Base-by-base conservation (phyloP, 164 flowering plant species). In the Pachysandra terminalis region DNA sequence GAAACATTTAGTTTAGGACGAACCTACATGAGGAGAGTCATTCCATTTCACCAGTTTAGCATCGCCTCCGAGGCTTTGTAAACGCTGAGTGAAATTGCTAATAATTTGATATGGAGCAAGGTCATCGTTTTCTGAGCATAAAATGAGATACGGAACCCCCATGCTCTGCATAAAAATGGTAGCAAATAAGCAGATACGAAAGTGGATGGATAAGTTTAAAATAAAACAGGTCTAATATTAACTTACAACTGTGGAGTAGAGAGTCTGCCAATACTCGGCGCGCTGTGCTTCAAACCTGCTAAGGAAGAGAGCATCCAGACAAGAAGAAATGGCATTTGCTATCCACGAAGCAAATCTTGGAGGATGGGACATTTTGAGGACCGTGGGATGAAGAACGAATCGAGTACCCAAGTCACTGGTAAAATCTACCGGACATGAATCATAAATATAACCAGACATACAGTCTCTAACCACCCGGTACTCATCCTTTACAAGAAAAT, bases 251-350 rank as follows among this genome's bases (percentile, higher is more conserved):
- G 97, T 80, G 51, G 96, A 68, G 75, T 95, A 92, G 56, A 95
- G 78, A 68, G 94, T 91, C 80, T 88, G 97, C 98, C 98, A 95
- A 74, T 87, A 95, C 75, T 91, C 98, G 64, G 98, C 97, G 60
- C 98, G 96, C 41, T 91, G 94, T 51, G 87, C 73, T 78, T 92
- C 98, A 77, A 87, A 89, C 74, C 88, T 80, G 75, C 52, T 80
- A 59, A 91, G 82, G 77, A 92, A 95, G 74, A 95, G 80, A 56
- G 86, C 69, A 77, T 95, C 97, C 45, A 91, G 78, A 65, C 90
- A 75, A 65, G 90, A 86, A 64, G 92, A 81, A 68, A 90, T 78
- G 49, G 87, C 74, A 54, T 82, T 76, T 23, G 89, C 96, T 60
- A 88, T 70, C 97, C 96, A 88, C n/a, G 89, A 76, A 15, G 74